A percentile compares a stretch with the other conserved stretches of the same genome.
Conservation (phyloP, 345 rosid genomes). For the Toxicodendron radicans region DNA sequence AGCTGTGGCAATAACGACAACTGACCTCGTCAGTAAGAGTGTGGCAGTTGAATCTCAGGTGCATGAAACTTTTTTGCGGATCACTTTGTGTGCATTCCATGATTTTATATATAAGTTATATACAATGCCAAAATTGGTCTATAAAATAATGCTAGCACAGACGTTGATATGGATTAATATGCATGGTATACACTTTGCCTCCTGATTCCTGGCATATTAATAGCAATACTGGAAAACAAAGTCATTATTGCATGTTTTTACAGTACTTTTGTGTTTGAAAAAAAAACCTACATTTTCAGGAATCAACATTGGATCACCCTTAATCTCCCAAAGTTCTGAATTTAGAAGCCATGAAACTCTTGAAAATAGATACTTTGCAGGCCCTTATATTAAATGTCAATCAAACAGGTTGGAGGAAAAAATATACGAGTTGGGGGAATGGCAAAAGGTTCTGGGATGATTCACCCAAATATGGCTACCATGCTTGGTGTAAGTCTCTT, state of each 20-base stretch:
- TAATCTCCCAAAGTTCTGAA: neutral
- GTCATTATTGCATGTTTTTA: neutral
- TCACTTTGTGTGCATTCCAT: neutral
- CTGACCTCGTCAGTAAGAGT: slow-evolving; percentile 96
- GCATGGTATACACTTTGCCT: neutral
- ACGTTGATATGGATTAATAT: slow-evolving; percentile 1
- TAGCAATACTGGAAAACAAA: neutral
- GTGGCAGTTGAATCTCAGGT: slow-evolving; percentile 87
- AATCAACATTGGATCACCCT: neutral
- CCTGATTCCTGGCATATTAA: neutral
- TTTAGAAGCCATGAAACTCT: slow-evolving; percentile 6
- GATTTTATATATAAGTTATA: neutral
- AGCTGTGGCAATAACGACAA: slow-evolving; percentile 94
- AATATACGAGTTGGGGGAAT: slow-evolving; percentile 81
- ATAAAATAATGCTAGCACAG: neutral
- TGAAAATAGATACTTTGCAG: neutral
- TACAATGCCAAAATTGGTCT: neutral
- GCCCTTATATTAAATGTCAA: slow-evolving; percentile 15
- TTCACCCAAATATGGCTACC: slow-evolving; percentile 98
- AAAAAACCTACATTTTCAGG: too few relatives aligned
- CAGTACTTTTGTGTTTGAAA: neutral
- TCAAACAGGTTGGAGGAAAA: slow-evolving; percentile 71
- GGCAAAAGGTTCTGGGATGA: slow-evolving; percentile 99
- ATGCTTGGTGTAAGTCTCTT: slow-evolving; percentile 81
- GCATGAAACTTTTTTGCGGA: slow-evolving; percentile 8